Percentiles rank a stretch among this genome's conserved stretches.
These are phyloP conservation scores for Pleurotus eryngii DNA, from an alignment of 768 basidiomycete genomes.

Conservation along the genomic window DNA sequence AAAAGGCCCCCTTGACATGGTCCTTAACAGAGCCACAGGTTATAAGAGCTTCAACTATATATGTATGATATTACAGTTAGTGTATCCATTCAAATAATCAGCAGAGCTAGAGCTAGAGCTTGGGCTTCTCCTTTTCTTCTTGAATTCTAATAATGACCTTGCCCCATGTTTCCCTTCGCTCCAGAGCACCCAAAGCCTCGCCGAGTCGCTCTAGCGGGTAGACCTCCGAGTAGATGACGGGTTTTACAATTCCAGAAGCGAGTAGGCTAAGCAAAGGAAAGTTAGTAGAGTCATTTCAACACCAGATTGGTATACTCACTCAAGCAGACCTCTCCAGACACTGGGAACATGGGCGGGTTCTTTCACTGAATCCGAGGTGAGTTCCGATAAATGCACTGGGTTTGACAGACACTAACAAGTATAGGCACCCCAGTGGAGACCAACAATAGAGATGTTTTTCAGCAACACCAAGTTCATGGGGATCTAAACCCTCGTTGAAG, in stretches of 20 bases:
- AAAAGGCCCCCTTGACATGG: too few species aligned
- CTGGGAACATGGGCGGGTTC: conserved; percentile 60
- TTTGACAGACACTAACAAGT: conserved; percentile 40
- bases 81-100: not conserved
- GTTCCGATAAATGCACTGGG: not conserved
- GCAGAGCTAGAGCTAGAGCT: conserved; percentile 27
- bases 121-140: conserved; percentile 44
- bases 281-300: not conserved
- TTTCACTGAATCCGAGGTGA: conserved; percentile 24
- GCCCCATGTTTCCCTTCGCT: conserved; percentile 87
- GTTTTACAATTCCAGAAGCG: conserved; percentile 57
- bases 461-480: conserved; percentile 81
- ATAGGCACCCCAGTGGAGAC: conserved; percentile 88
- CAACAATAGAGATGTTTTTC: conserved; percentile 82
- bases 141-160: conserved; percentile 73
- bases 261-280: conserved; percentile 52
- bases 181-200: conserved; percentile 72
- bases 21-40: too few species aligned
- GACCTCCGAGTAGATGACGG: conserved; percentile 65
- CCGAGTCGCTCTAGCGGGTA: conserved; percentile 66
- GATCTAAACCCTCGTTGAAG: conserved; percentile 45
- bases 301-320: conserved; percentile 32
- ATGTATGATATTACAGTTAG: not conserved
- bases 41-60: too few species aligned
- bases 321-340: conserved; percentile 73